Conservation (phyloP, 495 filamentous ascomycete species). For the Daldinia loculata region DNA sequence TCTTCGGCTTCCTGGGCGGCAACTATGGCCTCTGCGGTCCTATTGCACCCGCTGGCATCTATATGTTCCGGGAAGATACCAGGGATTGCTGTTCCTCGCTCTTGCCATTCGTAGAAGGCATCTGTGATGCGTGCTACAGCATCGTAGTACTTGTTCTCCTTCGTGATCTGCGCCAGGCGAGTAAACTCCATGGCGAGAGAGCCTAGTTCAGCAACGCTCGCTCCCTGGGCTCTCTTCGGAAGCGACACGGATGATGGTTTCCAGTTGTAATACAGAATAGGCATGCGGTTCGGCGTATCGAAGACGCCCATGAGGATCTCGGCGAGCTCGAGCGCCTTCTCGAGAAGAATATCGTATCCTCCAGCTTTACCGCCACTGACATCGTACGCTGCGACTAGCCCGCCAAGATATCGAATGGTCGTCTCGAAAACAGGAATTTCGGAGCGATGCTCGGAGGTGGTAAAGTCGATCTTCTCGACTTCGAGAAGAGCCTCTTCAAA, state of each 20-base stretch:
- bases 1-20: conserved; percentile 27
- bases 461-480: conserved; percentile 88
- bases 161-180: conserved; percentile 88
- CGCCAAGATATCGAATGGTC: conserved; percentile 86
- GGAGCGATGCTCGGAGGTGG: conserved; percentile 65
- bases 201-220: conserved; percentile 84
- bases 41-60: conserved; percentile 73
- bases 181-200: conserved; percentile 96
- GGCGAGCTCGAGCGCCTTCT: conserved; percentile 88
- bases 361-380: conserved; percentile 66
- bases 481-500: conserved; percentile 85
- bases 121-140: conserved; percentile 92
- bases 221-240: conserved; percentile 71
- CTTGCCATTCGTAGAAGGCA: conserved; percentile 81
- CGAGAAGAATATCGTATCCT: conserved; percentile 70
- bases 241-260: conserved; percentile 70
- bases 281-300: conserved; percentile 97
- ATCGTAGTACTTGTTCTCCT: conserved; percentile 90
- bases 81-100: conserved; percentile 70
- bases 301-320: conserved; percentile 92
- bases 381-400: conserved; percentile 84
- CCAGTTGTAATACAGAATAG: conserved; percentile 86
- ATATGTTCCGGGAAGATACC: conserved; percentile 86
- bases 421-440: conserved; percentile 87
- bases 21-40: conserved; percentile 46